Percentiles rank a stretch among this genome's conserved stretches.
Evolutionary conservation across 1,139 yeast genomes (phyloP).

Genomic region (Saccharomycopsis phalli): DNA sequence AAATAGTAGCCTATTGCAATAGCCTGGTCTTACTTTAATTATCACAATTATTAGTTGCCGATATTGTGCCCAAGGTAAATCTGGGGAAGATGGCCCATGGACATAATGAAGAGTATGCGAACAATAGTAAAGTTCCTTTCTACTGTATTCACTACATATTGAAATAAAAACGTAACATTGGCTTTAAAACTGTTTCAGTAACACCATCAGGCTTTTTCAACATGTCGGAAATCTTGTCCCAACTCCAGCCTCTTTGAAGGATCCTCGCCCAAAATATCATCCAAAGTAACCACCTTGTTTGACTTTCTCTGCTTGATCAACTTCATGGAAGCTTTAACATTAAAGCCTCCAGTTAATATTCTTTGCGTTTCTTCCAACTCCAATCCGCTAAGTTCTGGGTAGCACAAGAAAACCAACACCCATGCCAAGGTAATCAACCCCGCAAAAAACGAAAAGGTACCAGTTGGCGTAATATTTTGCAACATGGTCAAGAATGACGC

Average conservation of each 20-base stretch:
- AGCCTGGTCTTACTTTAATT: no score
- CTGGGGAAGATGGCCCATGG: no score
- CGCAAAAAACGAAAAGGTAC: conserved; percentile 87
- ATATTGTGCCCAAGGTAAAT: no score
- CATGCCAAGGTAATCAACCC: conserved; percentile 66
- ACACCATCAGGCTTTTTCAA: no score
- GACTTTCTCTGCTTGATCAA: conserved; percentile 46
- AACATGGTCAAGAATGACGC: conserved; percentile 91
- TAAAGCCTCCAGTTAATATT: conserved; percentile 74
- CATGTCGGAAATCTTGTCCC: no score
- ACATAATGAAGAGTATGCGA: no score
- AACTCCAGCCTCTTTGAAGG: conserved; percentile 6
- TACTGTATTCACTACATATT: no score
- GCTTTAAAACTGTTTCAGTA: no score
- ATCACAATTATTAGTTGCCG: no score
- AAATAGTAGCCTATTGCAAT: no score
- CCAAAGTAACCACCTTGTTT: conserved; percentile 4
- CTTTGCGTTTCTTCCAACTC: conserved; percentile 86
- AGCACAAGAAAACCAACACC: conserved; percentile 67
- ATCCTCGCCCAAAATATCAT: conserved; percentile 9
- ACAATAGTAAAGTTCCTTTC: no score
- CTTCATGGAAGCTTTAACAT: conserved; percentile 59
- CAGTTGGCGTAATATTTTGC: conserved; percentile 86
- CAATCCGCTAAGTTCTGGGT: conserved; percentile 87
- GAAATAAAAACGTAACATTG: no score